Evolutionary conservation across 1,284 basidiomycete genomes (phyloP).

Genomic region (Microbotryum violaceum): DNA sequence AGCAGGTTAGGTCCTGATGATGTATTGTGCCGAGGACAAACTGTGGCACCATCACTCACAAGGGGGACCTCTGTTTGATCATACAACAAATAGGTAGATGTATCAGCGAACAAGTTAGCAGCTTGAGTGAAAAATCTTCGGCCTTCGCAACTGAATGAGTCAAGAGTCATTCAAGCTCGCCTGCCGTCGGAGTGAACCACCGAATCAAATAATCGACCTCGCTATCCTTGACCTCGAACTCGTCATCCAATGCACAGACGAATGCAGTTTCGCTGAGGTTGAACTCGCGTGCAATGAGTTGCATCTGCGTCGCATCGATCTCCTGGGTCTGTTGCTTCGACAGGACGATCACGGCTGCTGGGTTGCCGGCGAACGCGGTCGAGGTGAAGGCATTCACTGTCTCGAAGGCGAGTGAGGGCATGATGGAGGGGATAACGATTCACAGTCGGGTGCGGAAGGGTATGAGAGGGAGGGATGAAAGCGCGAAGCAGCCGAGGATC

Average conservation of each 20-base stretch:
- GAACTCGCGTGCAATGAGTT: constrained; percentile 45
- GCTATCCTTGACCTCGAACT: neutral
- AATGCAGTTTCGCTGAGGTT: constrained; percentile 50
- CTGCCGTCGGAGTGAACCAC: constrained; percentile 23
- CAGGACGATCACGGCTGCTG: constrained; percentile 49
- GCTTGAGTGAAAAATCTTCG: no score
- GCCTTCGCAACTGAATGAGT: neutral
- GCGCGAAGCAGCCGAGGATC: no score
- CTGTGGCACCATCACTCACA: neutral
- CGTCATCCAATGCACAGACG: constrained; percentile 27
- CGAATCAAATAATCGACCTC: constrained; percentile 14
- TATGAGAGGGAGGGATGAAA: neutral
- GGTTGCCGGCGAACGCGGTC: constrained; percentile 48
- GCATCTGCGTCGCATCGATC: constrained; percentile 30
- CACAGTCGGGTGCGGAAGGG: neutral
- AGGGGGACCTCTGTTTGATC: constrained; percentile 15
- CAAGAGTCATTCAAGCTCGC: neutral
- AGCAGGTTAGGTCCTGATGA: neutral
- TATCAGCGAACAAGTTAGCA: no score
- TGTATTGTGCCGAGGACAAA: constrained; percentile 18
- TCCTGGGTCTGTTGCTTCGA: constrained; percentile 12
- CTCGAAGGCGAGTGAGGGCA: constrained; percentile 33
- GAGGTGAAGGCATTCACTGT: constrained; percentile 51
- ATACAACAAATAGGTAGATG: neutral
- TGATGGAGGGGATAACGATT: neutral